Base-by-base conservation (phyloP, 768 basidiomycete species). In the Leccinum longicurvipes region DNA sequence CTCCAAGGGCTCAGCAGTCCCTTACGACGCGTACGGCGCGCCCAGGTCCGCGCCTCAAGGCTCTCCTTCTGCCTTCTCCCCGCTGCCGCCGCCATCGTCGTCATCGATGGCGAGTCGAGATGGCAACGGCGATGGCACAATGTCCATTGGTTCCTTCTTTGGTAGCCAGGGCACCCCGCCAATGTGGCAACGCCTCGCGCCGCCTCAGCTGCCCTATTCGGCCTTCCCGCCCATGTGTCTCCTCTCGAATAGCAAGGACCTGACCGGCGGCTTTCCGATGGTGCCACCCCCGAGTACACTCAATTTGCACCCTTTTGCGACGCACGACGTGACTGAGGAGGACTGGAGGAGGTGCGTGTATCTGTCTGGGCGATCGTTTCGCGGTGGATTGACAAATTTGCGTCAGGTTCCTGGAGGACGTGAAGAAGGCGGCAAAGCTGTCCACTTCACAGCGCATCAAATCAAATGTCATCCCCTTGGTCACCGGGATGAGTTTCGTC, bases 261-360 rank as follows among this genome's bases (percentile, higher is more conserved):
- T 84, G 44, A 65, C 66, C 36, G 65, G 68, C 10, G 81, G 82
- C 1, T 83, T 83, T 63, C 77, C 77, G 0, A 57, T 62, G 12
- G 34, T 74, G 6, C 72, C 76, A 0, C 82, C 82, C 1, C 76
- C 77, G 3, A 72, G 75, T 5, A 54, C 56, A 27, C 25, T 63
- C 9, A 57, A 59, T 17, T 75, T 74, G 10, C 83, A 84, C 61
- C 82, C 82, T 25, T 84, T 84, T 60, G 60, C 65, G 23, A 69
- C 75, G 48, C 78, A 80, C 64, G 81, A 84, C 60, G 65, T 84
- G 9, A 60, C 52, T 0, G 76, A 82, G 64, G 70, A 65, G 15
- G 82, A 84, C 63, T 84, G 82, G 82, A 61, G 67, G 34, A 69
- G 73, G 75, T 79, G 12, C 31, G 62, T 53, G 23, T 23, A 10